phyloP scores from a whole-genome alignment of 2,329 filamentous ascomycete genomes.

The Bipolaris sorokiniana region DNA sequence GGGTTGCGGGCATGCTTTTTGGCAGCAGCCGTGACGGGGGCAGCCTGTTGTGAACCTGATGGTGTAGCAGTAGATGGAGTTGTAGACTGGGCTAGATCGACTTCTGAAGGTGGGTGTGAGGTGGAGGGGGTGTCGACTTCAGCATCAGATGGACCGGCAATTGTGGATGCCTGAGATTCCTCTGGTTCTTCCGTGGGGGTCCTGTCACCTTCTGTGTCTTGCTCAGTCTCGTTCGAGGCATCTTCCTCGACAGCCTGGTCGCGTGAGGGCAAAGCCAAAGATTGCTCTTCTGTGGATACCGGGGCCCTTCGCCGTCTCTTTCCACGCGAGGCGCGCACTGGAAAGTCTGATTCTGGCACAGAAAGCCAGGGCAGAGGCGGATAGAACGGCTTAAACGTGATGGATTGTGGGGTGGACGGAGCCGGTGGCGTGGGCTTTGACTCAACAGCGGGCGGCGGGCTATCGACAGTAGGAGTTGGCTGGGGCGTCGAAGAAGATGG shows the following conservation, averaged over 20 bases:
- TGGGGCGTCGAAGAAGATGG: constrained; percentile 45
- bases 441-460: constrained; percentile 30
- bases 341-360: constrained; percentile 61
- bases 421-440: constrained; percentile 23
- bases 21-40: constrained; percentile 40
- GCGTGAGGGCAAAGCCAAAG: constrained; percentile 60
- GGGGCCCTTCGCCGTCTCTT: constrained; percentile 54
- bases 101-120: constrained; percentile 64
- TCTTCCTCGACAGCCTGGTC: constrained; percentile 39
- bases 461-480: constrained; percentile 38
- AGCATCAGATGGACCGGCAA: constrained; percentile 54
- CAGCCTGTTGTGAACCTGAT: constrained; percentile 52
- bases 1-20: constrained; percentile 51
- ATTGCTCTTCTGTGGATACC: constrained; percentile 47
- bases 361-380: constrained; percentile 67
- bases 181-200: constrained; percentile 51
- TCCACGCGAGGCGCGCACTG: constrained; percentile 55
- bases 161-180: constrained; percentile 53
- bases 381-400: constrained; percentile 54
- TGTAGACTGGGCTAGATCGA: constrained; percentile 61
- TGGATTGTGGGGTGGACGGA: constrained; percentile 30
- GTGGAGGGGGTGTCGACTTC: constrained; percentile 63
- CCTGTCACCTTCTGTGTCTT: constrained; percentile 31
- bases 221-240: constrained; percentile 15
- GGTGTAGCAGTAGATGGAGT: constrained; percentile 61